Conservation (phyloP, 2,329 filamentous ascomycete species). For the Blastomyces silverae region DNA sequence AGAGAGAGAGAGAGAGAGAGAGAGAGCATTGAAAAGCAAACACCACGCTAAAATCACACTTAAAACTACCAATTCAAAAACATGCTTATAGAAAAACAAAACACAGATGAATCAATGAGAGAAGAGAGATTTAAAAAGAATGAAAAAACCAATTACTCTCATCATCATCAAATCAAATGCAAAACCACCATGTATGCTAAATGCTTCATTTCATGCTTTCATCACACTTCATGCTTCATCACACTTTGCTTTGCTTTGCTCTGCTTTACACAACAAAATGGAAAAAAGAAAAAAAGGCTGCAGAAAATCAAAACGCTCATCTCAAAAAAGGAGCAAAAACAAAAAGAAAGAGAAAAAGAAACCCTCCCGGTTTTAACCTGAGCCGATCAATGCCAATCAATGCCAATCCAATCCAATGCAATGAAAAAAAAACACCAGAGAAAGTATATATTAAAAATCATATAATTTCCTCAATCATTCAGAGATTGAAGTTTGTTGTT, state of each 20-base stretch:
- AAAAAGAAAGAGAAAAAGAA: neutral
- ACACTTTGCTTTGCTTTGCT: neutral
- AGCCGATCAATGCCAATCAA: neutral
- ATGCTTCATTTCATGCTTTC: slow-evolving; percentile 3
- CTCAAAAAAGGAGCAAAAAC: neutral
- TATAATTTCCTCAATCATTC: neutral
- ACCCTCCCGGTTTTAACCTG: neutral
- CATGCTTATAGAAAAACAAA: neutral
- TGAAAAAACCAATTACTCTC: neutral
- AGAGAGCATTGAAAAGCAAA: too few species aligned
- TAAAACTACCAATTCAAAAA: too few species aligned
- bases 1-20: too few species aligned
- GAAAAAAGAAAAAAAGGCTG: neutral
- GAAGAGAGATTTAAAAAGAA: neutral
- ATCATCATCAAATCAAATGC: neutral
- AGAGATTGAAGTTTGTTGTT: neutral
- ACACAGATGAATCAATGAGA: neutral
- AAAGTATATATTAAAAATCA: neutral
- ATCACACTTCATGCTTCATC: neutral
- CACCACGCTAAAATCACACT: too few species aligned
- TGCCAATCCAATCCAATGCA: too few species aligned
- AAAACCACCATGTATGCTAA: neutral
- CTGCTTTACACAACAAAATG: neutral
- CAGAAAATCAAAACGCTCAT: neutral
- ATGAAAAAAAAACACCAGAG: neutral